Evolutionary conservation across 148 eudicot species (phyloP).

Genomic region (Bassia scoparia): DNA sequence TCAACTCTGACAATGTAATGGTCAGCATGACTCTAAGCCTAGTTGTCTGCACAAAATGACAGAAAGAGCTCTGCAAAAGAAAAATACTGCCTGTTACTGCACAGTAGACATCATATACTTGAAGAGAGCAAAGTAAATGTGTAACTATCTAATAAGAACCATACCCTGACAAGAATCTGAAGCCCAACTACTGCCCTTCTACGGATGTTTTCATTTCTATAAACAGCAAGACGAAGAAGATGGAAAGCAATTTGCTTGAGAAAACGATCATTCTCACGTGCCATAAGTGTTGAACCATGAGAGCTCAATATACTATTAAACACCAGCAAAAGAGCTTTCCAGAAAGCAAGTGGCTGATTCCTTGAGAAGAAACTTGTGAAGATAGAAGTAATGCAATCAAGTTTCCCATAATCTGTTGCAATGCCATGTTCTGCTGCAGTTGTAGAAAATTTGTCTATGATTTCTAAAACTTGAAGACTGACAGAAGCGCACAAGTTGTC

Average conservation of each 20-base stretch:
- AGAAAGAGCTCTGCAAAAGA: slow-evolving; percentile 83
- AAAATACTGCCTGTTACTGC: slow-evolving; percentile 8
- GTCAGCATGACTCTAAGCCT: slow-evolving; percentile 92
- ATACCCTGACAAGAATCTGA: slow-evolving; percentile 95
- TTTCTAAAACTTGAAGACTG: slow-evolving; percentile 90
- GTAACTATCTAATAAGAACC: slow-evolving; percentile 14
- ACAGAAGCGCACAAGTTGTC: slow-evolving; percentile 95
- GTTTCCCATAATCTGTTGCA: slow-evolving; percentile 95
- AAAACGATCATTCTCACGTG: slow-evolving; percentile 98
- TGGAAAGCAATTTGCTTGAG: slow-evolving; percentile 96
- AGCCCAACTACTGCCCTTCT: slow-evolving; percentile 88
- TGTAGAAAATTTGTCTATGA: slow-evolving; percentile 77
- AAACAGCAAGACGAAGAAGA: slow-evolving; percentile 96
- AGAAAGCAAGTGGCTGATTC: slow-evolving; percentile 77
- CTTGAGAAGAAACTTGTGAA: slow-evolving; percentile 85
- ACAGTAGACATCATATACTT: background rate
- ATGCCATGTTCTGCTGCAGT: slow-evolving; percentile 75
- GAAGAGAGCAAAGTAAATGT: background rate
- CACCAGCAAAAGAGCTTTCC: slow-evolving; percentile 85
- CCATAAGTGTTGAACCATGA: slow-evolving; percentile 90
- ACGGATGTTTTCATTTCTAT: slow-evolving; percentile 79
- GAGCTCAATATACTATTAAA: slow-evolving; percentile 69
- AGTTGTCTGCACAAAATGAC: slow-evolving; percentile 72
- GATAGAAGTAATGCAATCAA: slow-evolving; percentile 92
- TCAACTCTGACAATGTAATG: slow-evolving; percentile 92